Evolutionary conservation across 768 basidiomycete species (phyloP), one percentile per base, ranked within the genome.

Genomic region (Fistulinella prunicolor): DNA sequence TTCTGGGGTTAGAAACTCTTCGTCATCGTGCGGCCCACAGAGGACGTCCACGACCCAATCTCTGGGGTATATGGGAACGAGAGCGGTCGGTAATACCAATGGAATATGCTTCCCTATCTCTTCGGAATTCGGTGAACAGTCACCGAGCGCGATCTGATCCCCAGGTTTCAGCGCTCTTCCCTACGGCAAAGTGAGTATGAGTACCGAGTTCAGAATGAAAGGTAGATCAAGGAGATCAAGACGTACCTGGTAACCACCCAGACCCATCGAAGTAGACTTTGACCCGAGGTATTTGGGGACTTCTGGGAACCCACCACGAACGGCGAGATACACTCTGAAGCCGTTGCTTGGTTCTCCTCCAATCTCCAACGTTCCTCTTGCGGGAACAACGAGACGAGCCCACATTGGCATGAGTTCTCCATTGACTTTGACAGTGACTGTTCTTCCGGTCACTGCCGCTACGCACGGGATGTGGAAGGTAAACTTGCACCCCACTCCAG

Each of bases 211-310:
- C n/a, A 24, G 24, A 51, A 38, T 9, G n/a, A 35, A 24, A 9
- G 35, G 10, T 28, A 28, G 12, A 34, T 16, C 12, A 39, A 30
- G 23, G 30, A 16, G 48, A 8, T 13, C 2, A 10, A 16, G 20
- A 46, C 67, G 41, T 37, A 74, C 80, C 63, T 81, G 82, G 58
- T 79, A 82, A 3, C 82, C 80, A 36, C 82, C 82, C 10, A 82
- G 54, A 13, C 80, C 77, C 72, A 82, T 73, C 1, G 79, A 82
- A 19, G 84, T 83, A 5, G 81, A 79, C 64, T 85, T 86, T 0
- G 81, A 82, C 4, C 78, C 82, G 2, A 86, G 68, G 57, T 82
- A 86, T 5, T 47, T 5, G 28, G 81, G 77, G 2, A 83, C 66
- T 14, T 69, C 69, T 0, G 83, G 83, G 50, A 87, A 77, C 0